phyloP scores from a whole-genome alignment of 495 filamentous ascomycete species.

The Filosporella fistucella region DNA sequence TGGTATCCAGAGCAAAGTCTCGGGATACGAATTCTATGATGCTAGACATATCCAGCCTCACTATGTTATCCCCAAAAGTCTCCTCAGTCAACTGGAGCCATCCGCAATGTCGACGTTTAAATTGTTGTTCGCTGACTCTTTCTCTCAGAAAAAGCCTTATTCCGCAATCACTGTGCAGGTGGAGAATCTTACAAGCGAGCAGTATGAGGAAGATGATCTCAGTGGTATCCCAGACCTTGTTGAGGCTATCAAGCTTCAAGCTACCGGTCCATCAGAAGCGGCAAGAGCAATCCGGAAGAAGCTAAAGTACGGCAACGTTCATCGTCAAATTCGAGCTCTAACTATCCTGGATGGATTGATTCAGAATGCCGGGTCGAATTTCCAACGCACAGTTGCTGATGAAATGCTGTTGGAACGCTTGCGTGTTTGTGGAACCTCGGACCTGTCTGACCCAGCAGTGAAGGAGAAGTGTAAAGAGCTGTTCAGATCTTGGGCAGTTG shows the following conservation, averaged over 20 bases:
- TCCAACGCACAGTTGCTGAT: constrained; percentile 83
- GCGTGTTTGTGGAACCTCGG: constrained; percentile 79
- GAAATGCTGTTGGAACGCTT: constrained; percentile 92
- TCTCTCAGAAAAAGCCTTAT: constrained; percentile 79
- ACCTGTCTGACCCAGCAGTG: constrained; percentile 79
- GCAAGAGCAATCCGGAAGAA: constrained; percentile 95
- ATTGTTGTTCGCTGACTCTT: constrained; percentile 3
- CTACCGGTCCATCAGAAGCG: constrained; percentile 82
- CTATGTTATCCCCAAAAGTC: too few relatives aligned
- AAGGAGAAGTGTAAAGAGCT: constrained; percentile 79
- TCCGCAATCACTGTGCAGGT: constrained; percentile 93
- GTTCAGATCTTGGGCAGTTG: constrained; percentile 81
- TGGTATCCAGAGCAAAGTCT: too few relatives aligned
- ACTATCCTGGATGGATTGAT: constrained; percentile 91
- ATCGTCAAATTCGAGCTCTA: constrained; percentile 86
- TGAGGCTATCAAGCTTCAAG: constrained; percentile 88
- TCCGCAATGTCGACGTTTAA: background rate
- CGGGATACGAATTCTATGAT: too few relatives aligned
- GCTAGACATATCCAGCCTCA: too few relatives aligned
- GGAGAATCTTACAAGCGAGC: constrained; percentile 83
- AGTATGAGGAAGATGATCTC: constrained; percentile 85
- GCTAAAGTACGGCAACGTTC: constrained; percentile 93
- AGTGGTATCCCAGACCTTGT: constrained; percentile 91
- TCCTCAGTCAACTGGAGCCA: too few relatives aligned
- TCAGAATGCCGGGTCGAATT: constrained; percentile 86